A percentile compares a stretch with the other conserved stretches of the same genome.
Conservation (phyloP, 306 rosid genomes). For the Heteromeles arbutifolia region DNA sequence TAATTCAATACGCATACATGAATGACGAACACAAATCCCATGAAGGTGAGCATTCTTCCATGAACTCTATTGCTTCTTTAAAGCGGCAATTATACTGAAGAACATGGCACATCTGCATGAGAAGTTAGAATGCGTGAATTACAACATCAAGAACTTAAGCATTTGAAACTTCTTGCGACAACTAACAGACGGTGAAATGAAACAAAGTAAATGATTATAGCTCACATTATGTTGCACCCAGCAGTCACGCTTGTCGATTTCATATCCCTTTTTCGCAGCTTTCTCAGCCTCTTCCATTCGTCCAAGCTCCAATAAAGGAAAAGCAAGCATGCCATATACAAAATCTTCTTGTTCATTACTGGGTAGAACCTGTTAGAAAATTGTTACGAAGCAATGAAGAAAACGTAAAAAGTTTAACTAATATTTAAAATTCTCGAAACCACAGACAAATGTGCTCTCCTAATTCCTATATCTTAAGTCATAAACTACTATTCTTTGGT, state of each 20-base stretch:
- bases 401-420: background rate
- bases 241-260: conserved; percentile 56
- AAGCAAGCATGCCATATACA: conserved; percentile 82
- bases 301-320: conserved; percentile 79
- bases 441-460: background rate
- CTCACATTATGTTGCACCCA: conserved; percentile 95
- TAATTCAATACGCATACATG: conserved; percentile 41
- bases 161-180: background rate
- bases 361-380: conserved; percentile 57
- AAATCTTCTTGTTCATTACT: conserved; percentile 57
- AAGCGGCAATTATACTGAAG: conserved; percentile 67
- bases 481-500: background rate
- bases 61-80: conserved; percentile 77
- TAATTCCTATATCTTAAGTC: background rate
- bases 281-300: conserved; percentile 67
- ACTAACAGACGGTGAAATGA: background rate
- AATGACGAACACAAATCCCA: conserved; percentile 62
- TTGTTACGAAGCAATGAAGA: background rate
- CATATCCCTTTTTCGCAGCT: conserved; percentile 68
- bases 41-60: conserved; percentile 71
- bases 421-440: background rate
- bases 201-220: background rate
- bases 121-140: conserved; percentile 10
- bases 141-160: background rate
- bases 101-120: conserved; percentile 81